Evolutionary conservation across 768 basidiomycete species (phyloP).

Genomic region (Suillus spraguei): DNA sequence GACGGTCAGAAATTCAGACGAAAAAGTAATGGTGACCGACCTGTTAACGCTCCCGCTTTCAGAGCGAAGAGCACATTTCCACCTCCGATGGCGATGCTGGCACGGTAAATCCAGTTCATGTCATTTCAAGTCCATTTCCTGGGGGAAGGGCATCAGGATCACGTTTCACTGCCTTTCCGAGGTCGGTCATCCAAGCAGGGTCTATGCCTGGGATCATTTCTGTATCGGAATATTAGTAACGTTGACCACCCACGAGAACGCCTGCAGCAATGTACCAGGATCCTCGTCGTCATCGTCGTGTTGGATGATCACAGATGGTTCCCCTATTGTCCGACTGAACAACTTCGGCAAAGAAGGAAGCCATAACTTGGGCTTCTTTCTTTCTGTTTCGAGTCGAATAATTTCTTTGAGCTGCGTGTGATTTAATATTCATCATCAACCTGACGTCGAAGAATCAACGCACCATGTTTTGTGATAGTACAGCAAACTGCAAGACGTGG

Average conservation of each 20-base stretch:
- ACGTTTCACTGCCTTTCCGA: slow-evolving; percentile 57
- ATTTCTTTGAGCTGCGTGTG: slow-evolving; percentile 55
- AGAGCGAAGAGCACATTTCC: slow-evolving; percentile 72
- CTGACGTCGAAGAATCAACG: slow-evolving; percentile 14
- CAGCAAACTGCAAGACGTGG: slow-evolving; percentile 44
- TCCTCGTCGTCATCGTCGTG: slow-evolving; percentile 64
- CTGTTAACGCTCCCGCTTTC: slow-evolving; percentile 69
- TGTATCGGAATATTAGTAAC: slow-evolving; percentile 8
- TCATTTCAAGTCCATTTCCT: slow-evolving; percentile 53
- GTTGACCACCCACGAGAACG: no score
- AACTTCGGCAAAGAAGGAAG: slow-evolving; percentile 47
- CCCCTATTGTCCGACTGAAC: slow-evolving; percentile 47
- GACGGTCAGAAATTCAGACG: background rate
- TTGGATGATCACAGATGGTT: slow-evolving; percentile 45
- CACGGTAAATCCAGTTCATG: slow-evolving; percentile 48
- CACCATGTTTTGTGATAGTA: slow-evolving; percentile 37
- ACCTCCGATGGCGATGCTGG: slow-evolving; percentile 41
- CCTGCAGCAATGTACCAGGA: slow-evolving; percentile 42
- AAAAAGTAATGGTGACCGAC: slow-evolving; percentile 33
- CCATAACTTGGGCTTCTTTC: slow-evolving; percentile 52
- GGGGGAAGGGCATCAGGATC: slow-evolving; percentile 81
- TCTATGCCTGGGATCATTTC: slow-evolving; percentile 64
- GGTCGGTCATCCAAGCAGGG: slow-evolving; percentile 43
- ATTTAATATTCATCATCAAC: background rate
- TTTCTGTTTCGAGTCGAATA: slow-evolving; percentile 52